Percentiles rank a stretch among this genome's conserved stretches.
phyloP scores from a whole-genome alignment of 129 eudicot species.

The Tanacetum coccineum region DNA sequence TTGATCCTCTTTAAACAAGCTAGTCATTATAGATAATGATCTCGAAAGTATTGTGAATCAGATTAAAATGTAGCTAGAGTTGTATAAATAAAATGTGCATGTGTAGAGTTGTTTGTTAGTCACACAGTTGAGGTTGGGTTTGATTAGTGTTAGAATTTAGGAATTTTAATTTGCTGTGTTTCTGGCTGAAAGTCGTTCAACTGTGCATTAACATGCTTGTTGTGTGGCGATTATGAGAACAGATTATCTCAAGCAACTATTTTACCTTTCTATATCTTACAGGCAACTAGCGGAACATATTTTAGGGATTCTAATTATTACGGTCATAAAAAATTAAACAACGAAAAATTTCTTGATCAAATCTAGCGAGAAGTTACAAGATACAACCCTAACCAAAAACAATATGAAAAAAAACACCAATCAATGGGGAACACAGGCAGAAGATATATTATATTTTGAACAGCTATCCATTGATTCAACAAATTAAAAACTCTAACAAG shows the following conservation, averaged over 20 bases:
- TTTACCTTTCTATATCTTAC: conserved; percentile 7
- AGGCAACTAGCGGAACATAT: neutral
- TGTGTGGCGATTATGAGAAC: conserved; percentile 27
- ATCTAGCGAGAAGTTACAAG: too few relatives aligned
- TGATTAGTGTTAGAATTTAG: conserved; percentile 21
- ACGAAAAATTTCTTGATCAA: too few relatives aligned
- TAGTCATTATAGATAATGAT: conserved; percentile 36
- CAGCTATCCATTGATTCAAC: too few relatives aligned
- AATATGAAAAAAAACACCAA: too few relatives aligned
- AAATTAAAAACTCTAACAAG: too few relatives aligned
- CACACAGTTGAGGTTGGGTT: conserved; percentile 37
- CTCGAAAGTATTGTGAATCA: conserved; percentile 22
- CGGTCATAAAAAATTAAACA: too few relatives aligned
- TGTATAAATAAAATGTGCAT: conserved; percentile 27
- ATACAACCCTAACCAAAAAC: too few relatives aligned
- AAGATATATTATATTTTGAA: too few relatives aligned
- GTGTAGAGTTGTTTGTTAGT: conserved; percentile 27
- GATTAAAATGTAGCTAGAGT: conserved; percentile 30
- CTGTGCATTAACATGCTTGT: conserved; percentile 35
- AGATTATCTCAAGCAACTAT: conserved; percentile 26
- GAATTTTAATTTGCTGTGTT: conserved; percentile 27
- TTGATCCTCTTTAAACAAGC: conserved; percentile 31
- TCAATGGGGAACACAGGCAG: too few relatives aligned
- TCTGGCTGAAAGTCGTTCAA: conserved; percentile 39
- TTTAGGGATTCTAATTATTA: neutral